Evolutionary conservation across 2,329 filamentous ascomycete genomes (phyloP), one percentile per base, ranked within the genome.

Genomic region (Juglanconis sp.): DNA sequence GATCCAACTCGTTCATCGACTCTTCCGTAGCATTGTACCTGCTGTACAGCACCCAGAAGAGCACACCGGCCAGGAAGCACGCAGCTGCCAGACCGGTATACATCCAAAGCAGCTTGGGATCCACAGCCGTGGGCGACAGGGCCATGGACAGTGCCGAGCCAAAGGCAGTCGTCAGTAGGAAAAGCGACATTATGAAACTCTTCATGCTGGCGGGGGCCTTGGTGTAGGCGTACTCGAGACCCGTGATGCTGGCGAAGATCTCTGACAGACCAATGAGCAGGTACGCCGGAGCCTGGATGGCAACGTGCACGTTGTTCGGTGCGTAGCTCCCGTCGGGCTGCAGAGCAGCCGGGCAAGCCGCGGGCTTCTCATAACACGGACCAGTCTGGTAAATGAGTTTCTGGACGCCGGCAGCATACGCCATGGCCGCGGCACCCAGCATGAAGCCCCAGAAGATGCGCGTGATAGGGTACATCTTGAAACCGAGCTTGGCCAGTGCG

Each of bases 391-490:
- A 64, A 34, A 64, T 61, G 48, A 62, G 57, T 53, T 58, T 62
- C 53, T 64, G 62, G 13, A 64, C 53, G 13, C 61, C 60, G 9
- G 62, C 60, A 1, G 62, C 62, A 46, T 59, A 58, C 0, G 60
- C 62, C 55, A 63, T 62, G 9, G 60, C 56, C 38, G 35, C 60
- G 4, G 49, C 47, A 17, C 56, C 60, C n/a, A 63, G 36, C 51
- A 64, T 77, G 76, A 90, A 90, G 30, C 87, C 88, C 13, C 84
- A 78, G 8, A 83, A 79, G 68, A 90, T 89, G 68, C 86, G 84
- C 65, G 81, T 85, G 70, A 89, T 86, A 24, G 87, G 88, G 3
- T 79, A 84, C 72, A 89, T 84, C 58, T 81, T 79, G 68, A 88
- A 83, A 56, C 80, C 81, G 24, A 75, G 68, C 60, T 77, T 80